A percentile compares a stretch with the other conserved stretches of the same genome.
These are phyloP conservation scores for Senna tora DNA, from an alignment of 306 rosid genomes.

Conservation along the genomic window DNA sequence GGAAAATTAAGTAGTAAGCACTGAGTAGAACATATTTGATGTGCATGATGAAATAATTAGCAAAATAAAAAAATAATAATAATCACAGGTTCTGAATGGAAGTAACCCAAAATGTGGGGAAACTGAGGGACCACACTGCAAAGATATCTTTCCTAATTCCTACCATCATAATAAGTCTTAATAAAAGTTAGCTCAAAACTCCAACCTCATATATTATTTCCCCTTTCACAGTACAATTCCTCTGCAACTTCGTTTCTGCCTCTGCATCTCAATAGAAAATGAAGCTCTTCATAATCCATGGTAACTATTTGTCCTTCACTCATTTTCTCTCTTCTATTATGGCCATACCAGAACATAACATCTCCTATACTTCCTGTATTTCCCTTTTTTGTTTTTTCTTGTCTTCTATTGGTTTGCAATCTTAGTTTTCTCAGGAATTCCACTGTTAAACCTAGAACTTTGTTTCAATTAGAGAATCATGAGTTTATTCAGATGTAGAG, in stretches of 20 bases:
- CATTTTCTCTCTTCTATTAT: not conserved
- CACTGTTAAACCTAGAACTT: slow-evolving; percentile 14
- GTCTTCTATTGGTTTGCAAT: not conserved
- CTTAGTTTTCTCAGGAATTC: slow-evolving; percentile 6
- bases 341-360: not conserved
- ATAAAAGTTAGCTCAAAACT: not conserved
- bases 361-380: not conserved
- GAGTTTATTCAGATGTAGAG: slow-evolving; percentile 37
- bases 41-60: no score
- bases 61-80: not conserved
- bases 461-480: slow-evolving; percentile 33
- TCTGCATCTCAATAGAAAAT: not conserved
- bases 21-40: not conserved
- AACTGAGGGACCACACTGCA: slow-evolving; percentile 1
- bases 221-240: not conserved
- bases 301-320: not conserved
- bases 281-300: slow-evolving; percentile 8
- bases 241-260: slow-evolving; percentile 15
- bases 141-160: slow-evolving; percentile 18
- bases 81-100: not conserved
- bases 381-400: not conserved
- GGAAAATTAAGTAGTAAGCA: no score
- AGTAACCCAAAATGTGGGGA: slow-evolving; percentile 10
- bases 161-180: slow-evolving; percentile 6
- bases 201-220: not conserved